Evolutionary conservation across 2,329 filamentous ascomycete species (phyloP).

Genomic region (Cladophialophora chaetospira): DNA sequence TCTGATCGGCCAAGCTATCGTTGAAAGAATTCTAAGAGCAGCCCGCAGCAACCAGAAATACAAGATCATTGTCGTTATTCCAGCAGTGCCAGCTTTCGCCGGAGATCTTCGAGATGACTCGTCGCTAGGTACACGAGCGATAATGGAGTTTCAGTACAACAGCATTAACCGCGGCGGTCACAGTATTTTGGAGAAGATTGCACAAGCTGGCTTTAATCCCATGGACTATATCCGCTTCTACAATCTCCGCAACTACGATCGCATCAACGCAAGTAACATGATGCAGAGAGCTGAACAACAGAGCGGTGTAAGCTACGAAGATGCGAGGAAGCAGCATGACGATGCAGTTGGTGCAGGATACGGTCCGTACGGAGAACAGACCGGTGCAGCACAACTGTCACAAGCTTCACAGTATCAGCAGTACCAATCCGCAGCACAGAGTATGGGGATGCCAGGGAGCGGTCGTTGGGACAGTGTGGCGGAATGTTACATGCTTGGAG

Average conservation of each 20-base stretch:
- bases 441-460: slow-evolving; percentile 49
- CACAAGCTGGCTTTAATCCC: slow-evolving; percentile 67
- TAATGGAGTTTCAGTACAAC: slow-evolving; percentile 86
- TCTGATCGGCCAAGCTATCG: slow-evolving; percentile 75
- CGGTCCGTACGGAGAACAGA: slow-evolving; percentile 42
- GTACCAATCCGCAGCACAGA: slow-evolving; percentile 71
- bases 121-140: slow-evolving; percentile 74
- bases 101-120: slow-evolving; percentile 74
- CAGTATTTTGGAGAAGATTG: slow-evolving; percentile 73
- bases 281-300: slow-evolving; percentile 43
- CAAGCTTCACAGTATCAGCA: slow-evolving; percentile 55
- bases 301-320: slow-evolving; percentile 49
- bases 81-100: slow-evolving; percentile 78
- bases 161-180: slow-evolving; percentile 76
- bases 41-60: slow-evolving; percentile 66
- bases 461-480: slow-evolving; percentile 74
- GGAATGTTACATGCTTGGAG: slow-evolving; percentile 79
- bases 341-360: slow-evolving; percentile 51
- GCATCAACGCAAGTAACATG: slow-evolving; percentile 62
- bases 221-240: slow-evolving; percentile 78
- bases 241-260: slow-evolving; percentile 81
- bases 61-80: slow-evolving; percentile 76
- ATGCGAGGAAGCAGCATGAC: slow-evolving; percentile 48
- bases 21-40: slow-evolving; percentile 73
- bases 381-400: slow-evolving; percentile 25